Percentiles rank a stretch among this genome's conserved stretches.
Evolutionary conservation across 345 rosid species (phyloP).

Genomic region (Hypericum androsaemum): DNA sequence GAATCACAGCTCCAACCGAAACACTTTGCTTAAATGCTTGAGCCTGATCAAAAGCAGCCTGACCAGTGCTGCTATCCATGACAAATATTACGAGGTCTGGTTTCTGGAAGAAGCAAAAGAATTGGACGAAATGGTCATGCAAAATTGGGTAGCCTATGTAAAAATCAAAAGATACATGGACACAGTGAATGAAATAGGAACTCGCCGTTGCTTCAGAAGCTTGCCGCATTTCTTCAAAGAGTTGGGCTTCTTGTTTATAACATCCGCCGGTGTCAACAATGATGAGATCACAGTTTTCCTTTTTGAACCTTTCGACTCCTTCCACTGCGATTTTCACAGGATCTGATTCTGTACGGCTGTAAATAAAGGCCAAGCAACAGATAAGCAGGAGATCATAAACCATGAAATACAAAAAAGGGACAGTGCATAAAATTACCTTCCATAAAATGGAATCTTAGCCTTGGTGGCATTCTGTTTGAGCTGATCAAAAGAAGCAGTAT

Average conservation of each 20-base stretch:
- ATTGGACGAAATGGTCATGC: background rate
- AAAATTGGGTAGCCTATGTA: conserved; percentile 4
- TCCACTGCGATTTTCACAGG: conserved; percentile 88
- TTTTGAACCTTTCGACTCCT: conserved; percentile 84
- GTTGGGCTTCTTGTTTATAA: conserved; percentile 89
- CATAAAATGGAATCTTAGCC: conserved; percentile 79
- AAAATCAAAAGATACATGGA: background rate
- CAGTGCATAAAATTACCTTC: conserved; percentile 31
- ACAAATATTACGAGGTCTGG: conserved; percentile 88
- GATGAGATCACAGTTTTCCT: conserved; percentile 86
- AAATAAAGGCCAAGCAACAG: conserved; percentile 5
- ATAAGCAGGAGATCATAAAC: conserved; percentile 15
- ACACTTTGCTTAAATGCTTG: conserved; percentile 90
- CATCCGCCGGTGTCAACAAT: conserved; percentile 94
- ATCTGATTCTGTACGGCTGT: conserved; percentile 86
- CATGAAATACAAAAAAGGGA: conserved; percentile 1
- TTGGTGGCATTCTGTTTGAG: too few species aligned
- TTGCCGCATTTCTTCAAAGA: conserved; percentile 98
- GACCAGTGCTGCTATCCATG: conserved; percentile 96
- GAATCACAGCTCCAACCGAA: conserved; percentile 85
- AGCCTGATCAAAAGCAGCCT: conserved; percentile 88
- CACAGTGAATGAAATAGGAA: background rate
- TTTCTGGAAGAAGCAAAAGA: conserved; percentile 41
- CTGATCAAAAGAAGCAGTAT: too few species aligned
- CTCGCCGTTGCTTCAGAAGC: conserved; percentile 89